These are phyloP conservation scores for Phytophthora tentaculata DNA, from an alignment of 352 stramenopile species.

Conservation along the genomic window DNA sequence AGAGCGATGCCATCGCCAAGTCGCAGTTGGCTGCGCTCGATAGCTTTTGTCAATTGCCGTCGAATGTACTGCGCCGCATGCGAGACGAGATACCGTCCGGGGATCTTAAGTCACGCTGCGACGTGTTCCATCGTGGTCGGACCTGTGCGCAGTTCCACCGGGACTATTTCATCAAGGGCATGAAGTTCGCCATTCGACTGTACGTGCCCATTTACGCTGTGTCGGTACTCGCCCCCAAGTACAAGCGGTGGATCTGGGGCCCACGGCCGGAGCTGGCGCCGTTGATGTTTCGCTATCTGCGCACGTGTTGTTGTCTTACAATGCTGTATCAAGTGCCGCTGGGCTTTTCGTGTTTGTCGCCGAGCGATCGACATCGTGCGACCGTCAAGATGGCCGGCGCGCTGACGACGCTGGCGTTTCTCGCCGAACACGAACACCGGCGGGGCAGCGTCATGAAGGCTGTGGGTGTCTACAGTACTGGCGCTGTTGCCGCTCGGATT, in stretches of 20 bases:
- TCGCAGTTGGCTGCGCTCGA: slow-evolving; percentile 61
- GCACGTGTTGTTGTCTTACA: slow-evolving; percentile 65
- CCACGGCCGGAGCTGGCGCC: slow-evolving; percentile 47
- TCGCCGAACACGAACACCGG: slow-evolving; percentile 59
- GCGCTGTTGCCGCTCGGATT: slow-evolving; percentile 40
- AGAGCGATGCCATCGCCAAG: slow-evolving; percentile 50
- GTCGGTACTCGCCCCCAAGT: slow-evolving; percentile 57
- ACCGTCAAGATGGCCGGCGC: slow-evolving; percentile 46
- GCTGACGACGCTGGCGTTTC: slow-evolving; percentile 51
- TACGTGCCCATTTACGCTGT: slow-evolving; percentile 75
- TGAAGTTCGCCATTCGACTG: slow-evolving; percentile 51
- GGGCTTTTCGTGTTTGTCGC: slow-evolving; percentile 53
- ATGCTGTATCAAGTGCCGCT: slow-evolving; percentile 68
- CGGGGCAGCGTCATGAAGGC: slow-evolving; percentile 65
- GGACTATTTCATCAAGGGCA: slow-evolving; percentile 42
- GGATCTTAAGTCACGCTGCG: slow-evolving; percentile 51
- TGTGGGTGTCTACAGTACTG: slow-evolving; percentile 58
- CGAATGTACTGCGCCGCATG: slow-evolving; percentile 52
- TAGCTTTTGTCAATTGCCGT: slow-evolving; percentile 47
- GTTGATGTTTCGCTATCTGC: slow-evolving; percentile 55
- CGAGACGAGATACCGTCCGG: slow-evolving; percentile 56
- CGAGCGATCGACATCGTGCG: slow-evolving; percentile 37
- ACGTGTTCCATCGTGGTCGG: slow-evolving; percentile 60
- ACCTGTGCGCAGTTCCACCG: slow-evolving; percentile 58
- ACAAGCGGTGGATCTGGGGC: slow-evolving; percentile 67